Evolutionary conservation across 495 filamentous ascomycete genomes (phyloP).

Genomic region (Aspergillus bertholletiae): DNA sequence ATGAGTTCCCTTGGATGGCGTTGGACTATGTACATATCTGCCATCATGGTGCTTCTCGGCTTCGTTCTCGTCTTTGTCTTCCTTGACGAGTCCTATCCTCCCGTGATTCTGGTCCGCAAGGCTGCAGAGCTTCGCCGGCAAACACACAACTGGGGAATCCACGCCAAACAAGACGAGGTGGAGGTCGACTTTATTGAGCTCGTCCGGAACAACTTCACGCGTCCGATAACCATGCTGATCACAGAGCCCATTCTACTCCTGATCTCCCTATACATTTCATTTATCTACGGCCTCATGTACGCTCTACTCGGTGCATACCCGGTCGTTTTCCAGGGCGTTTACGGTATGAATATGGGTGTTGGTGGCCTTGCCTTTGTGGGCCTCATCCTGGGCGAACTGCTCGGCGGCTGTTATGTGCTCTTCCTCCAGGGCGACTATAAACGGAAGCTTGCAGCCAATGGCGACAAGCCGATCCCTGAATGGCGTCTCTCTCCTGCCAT

Average conservation of each 20-base stretch:
- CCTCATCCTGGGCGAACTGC: slow-evolving; percentile 31
- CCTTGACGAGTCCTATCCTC: slow-evolving; percentile 38
- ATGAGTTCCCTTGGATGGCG: slow-evolving; percentile 42
- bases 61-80: slow-evolving; percentile 25
- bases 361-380: slow-evolving; percentile 37
- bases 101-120: slow-evolving; percentile 36
- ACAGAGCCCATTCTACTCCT: slow-evolving; percentile 45
- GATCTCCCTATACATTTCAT: slow-evolving; percentile 44
- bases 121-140: slow-evolving; percentile 34
- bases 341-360: slow-evolving; percentile 34
- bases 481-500: slow-evolving; percentile 45
- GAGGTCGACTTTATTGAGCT: slow-evolving; percentile 36
- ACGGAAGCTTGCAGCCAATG: slow-evolving; percentile 28
- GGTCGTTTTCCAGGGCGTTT: slow-evolving; percentile 33
- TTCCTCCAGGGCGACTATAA: slow-evolving; percentile 26
- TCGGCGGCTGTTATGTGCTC: slow-evolving; percentile 27
- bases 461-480: slow-evolving; percentile 32
- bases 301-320: slow-evolving; percentile 43
- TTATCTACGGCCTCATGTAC: slow-evolving; percentile 45
- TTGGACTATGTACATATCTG: slow-evolving; percentile 45
- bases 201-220: slow-evolving; percentile 37
- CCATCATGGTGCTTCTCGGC: slow-evolving; percentile 31
- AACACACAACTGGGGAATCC: slow-evolving; percentile 44
- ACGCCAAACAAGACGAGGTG: slow-evolving; percentile 46
- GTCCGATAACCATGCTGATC: slow-evolving; percentile 41